These are phyloP conservation scores for Phaeophleospora eucalypticola DNA, from an alignment of 2,329 filamentous ascomycete genomes.

Conservation along the genomic window DNA sequence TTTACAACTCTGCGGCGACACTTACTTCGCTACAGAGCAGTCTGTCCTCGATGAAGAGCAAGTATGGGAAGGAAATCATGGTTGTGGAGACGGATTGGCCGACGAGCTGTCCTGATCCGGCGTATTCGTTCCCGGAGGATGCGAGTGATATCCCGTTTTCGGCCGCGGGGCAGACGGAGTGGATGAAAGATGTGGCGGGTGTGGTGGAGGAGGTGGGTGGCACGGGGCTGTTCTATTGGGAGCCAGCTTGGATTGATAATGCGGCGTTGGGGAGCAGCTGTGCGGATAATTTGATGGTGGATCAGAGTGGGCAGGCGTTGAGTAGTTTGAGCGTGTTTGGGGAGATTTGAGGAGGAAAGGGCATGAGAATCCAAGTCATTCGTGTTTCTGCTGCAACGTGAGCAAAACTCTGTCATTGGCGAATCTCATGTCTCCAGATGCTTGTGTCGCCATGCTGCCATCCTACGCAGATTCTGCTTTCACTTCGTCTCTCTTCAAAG, in stretches of 20 bases:
- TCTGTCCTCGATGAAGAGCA: conserved; percentile 18
- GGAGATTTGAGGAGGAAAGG: conserved; percentile 10
- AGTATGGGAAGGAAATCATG: conserved; percentile 28
- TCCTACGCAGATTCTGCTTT: too few relatives aligned
- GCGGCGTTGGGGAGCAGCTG: conserved; percentile 28
- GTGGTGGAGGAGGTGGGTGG: conserved; percentile 23
- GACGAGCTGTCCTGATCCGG: conserved; percentile 25
- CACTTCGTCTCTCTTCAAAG: too few relatives aligned
- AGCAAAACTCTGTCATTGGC: too few relatives aligned
- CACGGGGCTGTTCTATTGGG: conserved; percentile 33
- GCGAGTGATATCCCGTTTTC: conserved; percentile 25
- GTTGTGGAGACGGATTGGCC: conserved; percentile 33
- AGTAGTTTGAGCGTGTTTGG: conserved; percentile 18
- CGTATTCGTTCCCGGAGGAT: conserved; percentile 23
- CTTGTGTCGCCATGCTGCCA: too few relatives aligned
- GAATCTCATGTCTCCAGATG: too few relatives aligned
- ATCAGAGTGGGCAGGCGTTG: conserved; percentile 28
- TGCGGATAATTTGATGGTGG: conserved; percentile 28
- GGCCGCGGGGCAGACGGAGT: conserved; percentile 26
- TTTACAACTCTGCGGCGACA: conserved; percentile 28
- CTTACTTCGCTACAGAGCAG: conserved; percentile 22
- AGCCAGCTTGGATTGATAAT: conserved; percentile 31
- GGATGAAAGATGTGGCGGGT: conserved; percentile 26
- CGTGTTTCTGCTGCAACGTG: too few relatives aligned
- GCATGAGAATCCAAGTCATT: too few relatives aligned